Evolutionary conservation across 2,329 filamentous ascomycete species (phyloP).

Genomic region (Rachicladosporium sp.): DNA sequence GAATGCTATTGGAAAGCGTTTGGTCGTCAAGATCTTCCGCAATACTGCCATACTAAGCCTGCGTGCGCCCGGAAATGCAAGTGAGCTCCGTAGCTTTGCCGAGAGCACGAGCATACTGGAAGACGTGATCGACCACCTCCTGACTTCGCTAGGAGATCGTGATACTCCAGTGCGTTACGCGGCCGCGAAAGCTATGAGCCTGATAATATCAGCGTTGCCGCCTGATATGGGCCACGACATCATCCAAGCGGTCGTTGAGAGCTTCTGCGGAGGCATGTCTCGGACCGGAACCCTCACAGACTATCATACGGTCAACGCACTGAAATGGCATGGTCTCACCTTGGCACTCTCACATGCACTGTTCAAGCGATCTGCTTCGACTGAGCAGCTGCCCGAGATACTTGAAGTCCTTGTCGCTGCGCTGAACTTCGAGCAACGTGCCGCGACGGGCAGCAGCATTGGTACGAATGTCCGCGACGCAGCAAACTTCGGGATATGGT

Average conservation of each 20-base stretch:
- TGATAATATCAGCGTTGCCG: conserved; percentile 70
- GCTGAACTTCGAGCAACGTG: conserved; percentile 78
- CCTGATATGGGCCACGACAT: conserved; percentile 74
- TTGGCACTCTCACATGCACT: conserved; percentile 77
- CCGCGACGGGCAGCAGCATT: conserved; percentile 68
- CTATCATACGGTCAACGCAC: conserved; percentile 62
- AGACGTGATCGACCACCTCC: conserved; percentile 66
- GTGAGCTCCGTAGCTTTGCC: conserved; percentile 15
- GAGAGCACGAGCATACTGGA: conserved; percentile 45
- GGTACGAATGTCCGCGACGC: conserved; percentile 90
- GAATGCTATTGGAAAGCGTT: conserved; percentile 70
- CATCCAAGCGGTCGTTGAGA: conserved; percentile 70
- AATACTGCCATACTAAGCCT: conserved; percentile 58
- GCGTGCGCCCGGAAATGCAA: conserved; percentile 21
- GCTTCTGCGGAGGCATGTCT: conserved; percentile 50
- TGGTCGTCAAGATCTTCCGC: conserved; percentile 72
- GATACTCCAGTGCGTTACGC: conserved; percentile 85
- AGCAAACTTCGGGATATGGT: conserved; percentile 93
- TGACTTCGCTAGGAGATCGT: conserved; percentile 69
- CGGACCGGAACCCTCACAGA: conserved; percentile 38
- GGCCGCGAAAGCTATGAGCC: conserved; percentile 82
- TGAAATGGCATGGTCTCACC: conserved; percentile 86
- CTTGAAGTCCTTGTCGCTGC: conserved; percentile 67
- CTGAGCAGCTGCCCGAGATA: conserved; percentile 57
- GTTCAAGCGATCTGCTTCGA: conserved; percentile 70